These are phyloP conservation scores for Massarina eburnea DNA, from an alignment of 2,329 filamentous ascomycete genomes.

Conservation along the genomic window DNA sequence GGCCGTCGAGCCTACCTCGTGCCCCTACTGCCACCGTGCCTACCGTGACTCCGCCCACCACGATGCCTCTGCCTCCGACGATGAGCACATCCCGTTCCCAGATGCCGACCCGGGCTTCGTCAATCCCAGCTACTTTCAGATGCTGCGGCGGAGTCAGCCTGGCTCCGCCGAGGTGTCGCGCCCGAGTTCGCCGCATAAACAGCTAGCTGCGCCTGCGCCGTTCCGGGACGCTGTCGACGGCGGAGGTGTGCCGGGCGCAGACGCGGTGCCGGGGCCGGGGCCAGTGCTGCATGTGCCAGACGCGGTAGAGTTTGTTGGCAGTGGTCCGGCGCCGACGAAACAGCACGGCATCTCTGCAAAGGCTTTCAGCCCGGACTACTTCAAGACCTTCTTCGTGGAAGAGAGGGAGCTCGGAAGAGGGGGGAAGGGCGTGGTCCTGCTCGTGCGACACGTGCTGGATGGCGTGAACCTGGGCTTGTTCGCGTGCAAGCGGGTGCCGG, in stretches of 20 bases:
- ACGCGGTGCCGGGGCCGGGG: conserved; percentile 15
- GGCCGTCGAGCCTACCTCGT: conserved; percentile 65
- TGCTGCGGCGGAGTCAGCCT: conserved; percentile 69
- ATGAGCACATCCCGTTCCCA: conserved; percentile 34
- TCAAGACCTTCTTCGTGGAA: conserved; percentile 88
- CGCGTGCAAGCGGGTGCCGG: conserved; percentile 94
- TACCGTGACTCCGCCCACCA: conserved; percentile 51
- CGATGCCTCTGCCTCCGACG: conserved; percentile 33
- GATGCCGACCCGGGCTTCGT: conserved; percentile 68
- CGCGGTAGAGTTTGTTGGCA: conserved; percentile 53
- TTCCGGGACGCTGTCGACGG: conserved; percentile 18
- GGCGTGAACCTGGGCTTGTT: conserved; percentile 86
- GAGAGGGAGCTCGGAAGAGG: conserved; percentile 84
- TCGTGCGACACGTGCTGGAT: conserved; percentile 93
- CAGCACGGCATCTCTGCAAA: conserved; percentile 75
- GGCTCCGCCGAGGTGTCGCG: conserved; percentile 51
- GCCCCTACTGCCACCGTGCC: conserved; percentile 87
- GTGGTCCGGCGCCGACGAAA: conserved; percentile 43
- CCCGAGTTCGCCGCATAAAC: conserved; percentile 54
- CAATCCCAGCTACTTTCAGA: conserved; percentile 90
- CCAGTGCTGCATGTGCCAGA: conserved; percentile 44
- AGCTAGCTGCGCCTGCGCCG: conserved; percentile 35
- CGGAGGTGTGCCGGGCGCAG: too few relatives aligned
- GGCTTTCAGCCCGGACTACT: conserved; percentile 91
- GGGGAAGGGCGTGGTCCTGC: conserved; percentile 89